Base-by-base conservation (phyloP, 73 alveolate species). In the Paramecium pentaurelia region DNA sequence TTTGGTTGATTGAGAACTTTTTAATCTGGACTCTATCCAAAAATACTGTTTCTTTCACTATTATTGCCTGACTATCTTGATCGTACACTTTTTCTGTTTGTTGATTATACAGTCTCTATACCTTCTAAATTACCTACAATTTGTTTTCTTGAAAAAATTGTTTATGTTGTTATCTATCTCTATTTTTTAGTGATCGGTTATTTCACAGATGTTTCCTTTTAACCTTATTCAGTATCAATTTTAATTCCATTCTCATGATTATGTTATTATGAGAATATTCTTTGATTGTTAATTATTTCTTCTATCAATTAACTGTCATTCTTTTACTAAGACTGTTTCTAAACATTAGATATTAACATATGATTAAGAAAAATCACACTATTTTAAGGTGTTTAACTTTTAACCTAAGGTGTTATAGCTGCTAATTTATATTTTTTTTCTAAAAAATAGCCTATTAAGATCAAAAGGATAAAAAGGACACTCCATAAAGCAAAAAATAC, bases 11-110 rank as follows among this genome's bases (percentile, higher is more conserved):
- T 64, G 8, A 64, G 18, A 12, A 14, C 25, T 10, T 64, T 64
- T 64, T 28, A 32, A 32, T 64, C 47, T 34, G 30, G 27, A 64
- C 36, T 64, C 3, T 18, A 18, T 22, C 47, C 84, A 28, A n/a
- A 64, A 64, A 64, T 34, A 64, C 84, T 64, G 28, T 64, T 64
- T 32, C 84, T 64, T 64, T 64, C 84, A 64, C 84, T 64, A 64
- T 64, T 64, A 32, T 32, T 34, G 8, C 27, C 42, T 32, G 84
- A 64, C 28, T 32, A 12, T 32, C 84, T 64, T 6, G 84, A 64
- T 64, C 47, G 8, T 5, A 64, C 11, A 27, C 84, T 64, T 18
- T 64, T 64, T 64, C 84, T 22, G 30, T 64, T 64, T 64, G 84
- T 64, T 3, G 84, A 32, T 64, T 64, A 64, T 9, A 10, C 84